Evolutionary conservation across 2,329 filamentous ascomycete genomes (phyloP), one percentile per base, ranked within the genome.

Genomic region (Fusarium zealandicum): DNA sequence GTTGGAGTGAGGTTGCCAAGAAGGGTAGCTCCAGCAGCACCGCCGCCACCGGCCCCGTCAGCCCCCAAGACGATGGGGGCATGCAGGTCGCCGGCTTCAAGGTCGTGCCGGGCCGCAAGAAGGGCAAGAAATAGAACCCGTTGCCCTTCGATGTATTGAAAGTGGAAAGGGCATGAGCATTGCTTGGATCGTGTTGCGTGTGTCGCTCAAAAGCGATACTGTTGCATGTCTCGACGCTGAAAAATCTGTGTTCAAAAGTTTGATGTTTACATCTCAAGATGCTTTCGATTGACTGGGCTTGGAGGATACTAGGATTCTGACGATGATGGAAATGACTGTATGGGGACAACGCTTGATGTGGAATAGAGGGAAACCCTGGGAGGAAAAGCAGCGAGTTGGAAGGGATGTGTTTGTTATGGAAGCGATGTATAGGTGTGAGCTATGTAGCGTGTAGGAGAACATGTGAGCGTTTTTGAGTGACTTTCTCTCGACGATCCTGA

Each of bases 1-100:
- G 93, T 16, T 99, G 95, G 95, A 96, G 83, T 66, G 95, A 98
- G 76, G 95, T 99, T 45, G 95, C 95, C 2, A 98, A 98, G 87
- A 97, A 97, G 81, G 89, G 90, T 41, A 76, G 78, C 48, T 77
- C 78, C 50, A 71, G 72, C 41, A 60, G 57, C 44, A 54, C 55
- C 32, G n/a, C 64, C 66, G 46, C 50, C 57, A 27, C 42, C 4
- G n/a, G 43, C 20, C 42, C 57, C 13, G 45, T 55, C n/a, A 51
- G 59, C 43, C 80, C 78, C 57, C 81, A 82, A 27, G 76, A 65
- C 71, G 72, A 71, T 73, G 68, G 75, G 65, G 68, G 68, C 12
- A 75, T 77, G 65, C 80, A 75, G 64, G 76, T 67, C 32, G 82
- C 88, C 9, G 85, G 84, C 42, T 98, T 97, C 79, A 95, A 95